Percentiles rank a stretch among this genome's conserved stretches.
phyloP scores from a whole-genome alignment of 2,329 filamentous ascomycete species.

The Penicillium sp. region DNA sequence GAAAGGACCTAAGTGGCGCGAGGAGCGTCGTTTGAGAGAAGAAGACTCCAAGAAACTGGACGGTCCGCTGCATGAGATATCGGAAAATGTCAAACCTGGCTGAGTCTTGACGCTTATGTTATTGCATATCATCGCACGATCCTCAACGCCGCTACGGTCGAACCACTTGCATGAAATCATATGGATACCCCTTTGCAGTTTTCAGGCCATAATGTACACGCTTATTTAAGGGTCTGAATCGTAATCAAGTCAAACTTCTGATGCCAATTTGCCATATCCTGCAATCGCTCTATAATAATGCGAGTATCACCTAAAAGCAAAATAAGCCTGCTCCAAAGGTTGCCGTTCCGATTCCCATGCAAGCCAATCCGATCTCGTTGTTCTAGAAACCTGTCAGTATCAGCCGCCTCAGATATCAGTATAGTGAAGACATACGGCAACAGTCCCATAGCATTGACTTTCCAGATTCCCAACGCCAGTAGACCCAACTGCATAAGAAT shows the following conservation, averaged over 20 bases:
- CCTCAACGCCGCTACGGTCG: constrained; percentile 1
- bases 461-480: constrained; percentile 86
- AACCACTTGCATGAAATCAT: not conserved
- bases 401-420: not conserved
- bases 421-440: constrained; percentile 65
- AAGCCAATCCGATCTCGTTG: constrained; percentile 94
- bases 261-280: not conserved
- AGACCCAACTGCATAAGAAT: constrained; percentile 82
- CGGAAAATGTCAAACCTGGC: not conserved
- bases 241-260: not conserved
- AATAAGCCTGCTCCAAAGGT: constrained; percentile 65
- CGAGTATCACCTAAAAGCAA: constrained; percentile 51
- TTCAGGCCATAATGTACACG: not conserved
- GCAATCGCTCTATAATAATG: not conserved
- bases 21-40: constrained; percentile 36
- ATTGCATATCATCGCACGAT: not conserved
- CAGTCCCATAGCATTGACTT: constrained; percentile 93
- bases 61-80: not conserved
- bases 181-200: not conserved
- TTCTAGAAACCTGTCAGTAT: constrained; percentile 53
- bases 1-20: constrained; percentile 46
- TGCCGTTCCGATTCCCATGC: constrained; percentile 84
- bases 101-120: not conserved
- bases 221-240: not conserved
- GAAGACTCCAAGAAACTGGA: constrained; percentile 21